Evolutionary conservation across 495 filamentous ascomycete genomes (phyloP), one percentile per base, ranked within the genome.

Genomic region (Talaromyces stipitatus): DNA sequence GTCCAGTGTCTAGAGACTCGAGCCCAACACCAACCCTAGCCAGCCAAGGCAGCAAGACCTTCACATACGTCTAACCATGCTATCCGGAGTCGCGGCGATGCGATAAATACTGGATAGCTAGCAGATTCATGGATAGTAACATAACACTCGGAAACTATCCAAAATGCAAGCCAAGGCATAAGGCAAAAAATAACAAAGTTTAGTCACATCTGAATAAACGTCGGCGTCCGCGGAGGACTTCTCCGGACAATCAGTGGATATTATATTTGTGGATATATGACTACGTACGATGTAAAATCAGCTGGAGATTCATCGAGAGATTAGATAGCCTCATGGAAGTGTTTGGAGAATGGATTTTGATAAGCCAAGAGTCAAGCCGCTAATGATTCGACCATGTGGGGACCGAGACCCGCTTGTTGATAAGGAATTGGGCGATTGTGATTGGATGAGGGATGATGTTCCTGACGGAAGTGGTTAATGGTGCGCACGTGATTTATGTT

Each of bases 241-340:
- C 48, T 51, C 48, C 48, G 48, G 48, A 51, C n/a, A 48, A 26
- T 48, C 24, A 48, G 24, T 48, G 20, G 20, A 48, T 11, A 48
- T 11, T 8, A 48, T 16, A n/a, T 16, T 2, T 48, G 18, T 48
- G 45, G 24, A 48, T 11, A 2, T 11, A 26, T 23, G 45, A 26
- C 45, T 48, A 48, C 24, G 20, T 48, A 48, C 24, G 20, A 20
- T 11, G 22, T 41, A 18, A 41, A 41, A 41, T 41, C 16, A 41
- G 36, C n/a, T 41, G 36, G 36, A 41, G 36, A 41, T 41, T 14
- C n/a, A 18, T 14, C 3, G 12, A 10, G 12, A 32, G 16, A 41
- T 41, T 41, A 41, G n/a, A 41, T 41, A 41, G 33, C n/a, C 14
- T 38, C 33, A 38, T 16, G 33, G 4, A 33, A n/a, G 10, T 36